Percentiles rank a stretch among this genome's conserved stretches.
phyloP scores from a whole-genome alignment of 1,284 basidiomycete genomes.

The Fomitopsis palustris region DNA sequence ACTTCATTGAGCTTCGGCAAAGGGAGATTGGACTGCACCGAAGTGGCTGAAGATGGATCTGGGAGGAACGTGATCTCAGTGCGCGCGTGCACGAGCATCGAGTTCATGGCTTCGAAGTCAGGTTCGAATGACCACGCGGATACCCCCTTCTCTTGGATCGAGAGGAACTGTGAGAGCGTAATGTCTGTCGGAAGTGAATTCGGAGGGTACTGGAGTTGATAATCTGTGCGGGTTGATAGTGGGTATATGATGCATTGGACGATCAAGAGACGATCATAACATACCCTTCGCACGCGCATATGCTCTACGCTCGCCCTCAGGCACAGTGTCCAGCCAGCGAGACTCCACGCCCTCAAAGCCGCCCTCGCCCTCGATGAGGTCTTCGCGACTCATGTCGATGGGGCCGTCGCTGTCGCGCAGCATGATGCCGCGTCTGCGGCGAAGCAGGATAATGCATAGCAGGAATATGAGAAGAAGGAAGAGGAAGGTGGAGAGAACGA shows the following conservation, averaged over 20 bases:
- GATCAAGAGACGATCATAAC: conserved; percentile 21
- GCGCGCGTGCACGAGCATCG: conserved; percentile 86
- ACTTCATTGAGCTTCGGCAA: conserved; percentile 95
- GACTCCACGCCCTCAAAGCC: conserved; percentile 89
- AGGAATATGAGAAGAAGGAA: conserved; percentile 90
- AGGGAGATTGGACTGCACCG: conserved; percentile 92
- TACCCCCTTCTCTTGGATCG: conserved; percentile 97
- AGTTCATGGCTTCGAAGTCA: conserved; percentile 90
- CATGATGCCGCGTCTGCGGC: conserved; percentile 76
- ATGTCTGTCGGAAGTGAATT: conserved; percentile 94
- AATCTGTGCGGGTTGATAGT: conserved; percentile 52
- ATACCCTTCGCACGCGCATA: conserved; percentile 89
- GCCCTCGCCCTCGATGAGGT: conserved; percentile 86
- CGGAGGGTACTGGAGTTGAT: conserved; percentile 87
- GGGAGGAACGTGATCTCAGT: conserved; percentile 96
- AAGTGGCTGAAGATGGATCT: conserved; percentile 89
- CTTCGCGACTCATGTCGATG: conserved; percentile 88
- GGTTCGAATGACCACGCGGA: conserved; percentile 98
- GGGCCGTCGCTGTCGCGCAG: conserved; percentile 90
- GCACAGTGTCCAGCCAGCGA: conserved; percentile 87
- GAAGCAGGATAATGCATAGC: conserved; percentile 81
- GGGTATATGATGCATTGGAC: conserved; percentile 5
- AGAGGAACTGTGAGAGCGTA: conserved; percentile 93
- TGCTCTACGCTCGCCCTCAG: conserved; percentile 64
- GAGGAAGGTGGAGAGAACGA: conserved; percentile 89